These are phyloP conservation scores for Kwoniella pini DNA, from an alignment of 768 basidiomycete genomes.

Conservation along the genomic window DNA sequence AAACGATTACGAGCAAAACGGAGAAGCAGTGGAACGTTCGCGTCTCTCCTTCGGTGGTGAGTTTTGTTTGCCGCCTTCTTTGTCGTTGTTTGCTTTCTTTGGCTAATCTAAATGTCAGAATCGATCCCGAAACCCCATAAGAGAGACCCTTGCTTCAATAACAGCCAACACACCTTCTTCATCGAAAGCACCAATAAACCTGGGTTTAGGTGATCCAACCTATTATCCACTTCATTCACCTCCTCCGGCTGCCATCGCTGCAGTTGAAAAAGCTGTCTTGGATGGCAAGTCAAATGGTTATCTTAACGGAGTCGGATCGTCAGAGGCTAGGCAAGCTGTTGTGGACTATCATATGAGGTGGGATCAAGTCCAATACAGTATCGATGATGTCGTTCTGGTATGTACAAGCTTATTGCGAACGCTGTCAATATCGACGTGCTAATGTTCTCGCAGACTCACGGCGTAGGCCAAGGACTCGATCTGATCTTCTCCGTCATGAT, in stretches of 20 bases:
- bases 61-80: slow-evolving; percentile 39
- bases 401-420: slow-evolving; percentile 2
- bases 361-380: slow-evolving; percentile 42
- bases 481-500: slow-evolving; percentile 49
- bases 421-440: not conserved
- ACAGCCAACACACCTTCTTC: slow-evolving; percentile 35
- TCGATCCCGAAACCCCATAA: slow-evolving; percentile 49
- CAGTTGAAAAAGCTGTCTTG: slow-evolving; percentile 40
- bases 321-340: slow-evolving; percentile 49
- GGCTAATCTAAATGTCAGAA: slow-evolving; percentile 19
- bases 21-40: slow-evolving; percentile 39
- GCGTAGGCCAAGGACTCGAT: slow-evolving; percentile 54
- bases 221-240: slow-evolving; percentile 53
- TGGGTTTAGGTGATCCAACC: slow-evolving; percentile 55
- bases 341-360: slow-evolving; percentile 53
- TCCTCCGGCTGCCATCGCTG: slow-evolving; percentile 39
- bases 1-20: not conserved
- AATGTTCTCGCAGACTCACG: slow-evolving; percentile 45
- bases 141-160: slow-evolving; percentile 42
- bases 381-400: slow-evolving; percentile 47
- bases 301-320: slow-evolving; percentile 44
- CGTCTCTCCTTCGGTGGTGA: slow-evolving; percentile 42
- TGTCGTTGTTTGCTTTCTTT: slow-evolving; percentile 30
- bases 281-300: slow-evolving; percentile 50
- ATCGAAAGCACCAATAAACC: slow-evolving; percentile 53